A percentile compares a stretch with the other conserved stretches of the same genome.
phyloP scores from a whole-genome alignment of 202 grass and related monocot species.

The Zizania palustris region DNA sequence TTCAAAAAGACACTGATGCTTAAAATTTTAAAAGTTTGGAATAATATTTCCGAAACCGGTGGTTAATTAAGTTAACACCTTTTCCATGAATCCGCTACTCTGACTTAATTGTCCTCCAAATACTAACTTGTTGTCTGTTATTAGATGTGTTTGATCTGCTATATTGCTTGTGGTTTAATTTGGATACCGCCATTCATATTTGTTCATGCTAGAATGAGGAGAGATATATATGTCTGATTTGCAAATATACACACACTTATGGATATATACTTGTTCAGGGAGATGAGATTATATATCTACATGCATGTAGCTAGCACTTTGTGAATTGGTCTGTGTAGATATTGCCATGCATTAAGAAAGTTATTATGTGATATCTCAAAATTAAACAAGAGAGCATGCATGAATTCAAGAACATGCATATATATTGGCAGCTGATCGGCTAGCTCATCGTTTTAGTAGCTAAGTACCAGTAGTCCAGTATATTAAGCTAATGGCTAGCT shows the following conservation, averaged over 20 bases:
- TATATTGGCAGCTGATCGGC: background rate
- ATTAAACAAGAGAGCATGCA: background rate
- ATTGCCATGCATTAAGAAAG: background rate
- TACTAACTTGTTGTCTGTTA: no score
- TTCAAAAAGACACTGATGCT: background rate
- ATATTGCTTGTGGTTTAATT: background rate
- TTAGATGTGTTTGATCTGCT: no score
- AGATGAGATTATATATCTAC: no score
- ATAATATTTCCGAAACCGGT: background rate
- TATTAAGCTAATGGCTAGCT: background rate
- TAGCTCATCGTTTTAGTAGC: no score
- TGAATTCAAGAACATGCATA: background rate
- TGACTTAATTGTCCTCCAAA: no score
- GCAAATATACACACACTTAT: background rate
- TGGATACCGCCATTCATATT: background rate
- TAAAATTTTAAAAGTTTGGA: background rate
- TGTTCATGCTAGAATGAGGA: background rate
- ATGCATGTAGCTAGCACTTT: no score
- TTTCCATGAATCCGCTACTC: no score
- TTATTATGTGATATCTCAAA: no score
- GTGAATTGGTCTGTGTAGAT: background rate
- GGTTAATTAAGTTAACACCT: background rate
- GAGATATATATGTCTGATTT: background rate
- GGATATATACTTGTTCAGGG: background rate
- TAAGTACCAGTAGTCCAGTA: background rate